Conservation (phyloP, 371 early-diverging fungal genomes). For the Globomyces sp. region DNA sequence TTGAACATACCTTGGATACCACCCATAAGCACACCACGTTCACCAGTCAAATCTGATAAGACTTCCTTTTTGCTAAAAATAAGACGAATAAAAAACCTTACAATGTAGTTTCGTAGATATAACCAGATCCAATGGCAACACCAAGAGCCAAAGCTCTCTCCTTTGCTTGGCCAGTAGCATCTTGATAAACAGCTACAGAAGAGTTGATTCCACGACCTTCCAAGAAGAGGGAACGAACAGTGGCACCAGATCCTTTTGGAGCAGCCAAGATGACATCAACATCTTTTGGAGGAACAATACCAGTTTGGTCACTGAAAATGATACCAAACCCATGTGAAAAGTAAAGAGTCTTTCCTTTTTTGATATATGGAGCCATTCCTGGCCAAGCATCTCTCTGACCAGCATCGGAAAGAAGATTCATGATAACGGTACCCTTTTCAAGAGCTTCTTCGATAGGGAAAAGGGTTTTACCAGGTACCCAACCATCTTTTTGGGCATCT, state of each 20-base stretch:
- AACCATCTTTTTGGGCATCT: conserved; percentile 92
- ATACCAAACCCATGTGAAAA: conserved; percentile 97
- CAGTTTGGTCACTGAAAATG: conserved; percentile 89
- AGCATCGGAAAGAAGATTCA: conserved; percentile 96
- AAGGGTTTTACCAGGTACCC: conserved; percentile 94
- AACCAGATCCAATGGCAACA: conserved; percentile 94
- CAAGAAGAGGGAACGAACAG: conserved; percentile 93
- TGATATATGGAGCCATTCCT: conserved; percentile 81
- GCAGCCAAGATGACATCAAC: conserved; percentile 95
- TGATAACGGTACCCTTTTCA: conserved; percentile 86
- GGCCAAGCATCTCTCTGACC: conserved; percentile 93
- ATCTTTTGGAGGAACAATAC: conserved; percentile 86
- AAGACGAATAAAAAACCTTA: conserved; percentile 12
- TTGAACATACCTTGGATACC: conserved; percentile 96
- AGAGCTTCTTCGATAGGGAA: conserved; percentile 92
- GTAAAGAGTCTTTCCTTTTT: conserved; percentile 96
- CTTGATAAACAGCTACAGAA: conserved; percentile 93
- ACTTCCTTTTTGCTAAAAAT: conserved; percentile 83
- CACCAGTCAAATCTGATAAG: conserved; percentile 94
- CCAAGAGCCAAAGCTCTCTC: conserved; percentile 92
- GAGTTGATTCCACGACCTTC: conserved; percentile 98
- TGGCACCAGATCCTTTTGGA: conserved; percentile 95
- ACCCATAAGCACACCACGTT: conserved; percentile 98
- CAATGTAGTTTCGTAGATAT: conserved; percentile 90
- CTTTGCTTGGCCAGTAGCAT: conserved; percentile 87